Conservation (phyloP, 2,329 filamentous ascomycete species). For the Botrytis fragariae region DNA sequence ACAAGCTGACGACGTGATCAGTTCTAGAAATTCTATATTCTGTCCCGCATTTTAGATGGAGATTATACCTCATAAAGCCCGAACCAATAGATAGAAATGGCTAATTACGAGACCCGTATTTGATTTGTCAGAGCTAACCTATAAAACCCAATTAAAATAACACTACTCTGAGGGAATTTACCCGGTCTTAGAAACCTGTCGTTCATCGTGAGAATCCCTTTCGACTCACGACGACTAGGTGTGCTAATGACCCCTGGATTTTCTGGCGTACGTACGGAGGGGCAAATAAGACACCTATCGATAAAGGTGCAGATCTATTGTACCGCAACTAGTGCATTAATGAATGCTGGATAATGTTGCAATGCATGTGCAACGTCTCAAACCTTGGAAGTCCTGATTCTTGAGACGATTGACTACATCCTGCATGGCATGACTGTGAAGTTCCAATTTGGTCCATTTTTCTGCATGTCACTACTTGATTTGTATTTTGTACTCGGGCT, state of each 20-base stretch:
- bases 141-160: neutral
- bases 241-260: neutral
- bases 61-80: neutral
- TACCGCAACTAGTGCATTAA: neutral
- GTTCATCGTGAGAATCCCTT: constrained; percentile 1
- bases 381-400: constrained; percentile 1
- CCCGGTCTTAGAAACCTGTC: neutral
- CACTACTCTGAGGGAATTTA: neutral
- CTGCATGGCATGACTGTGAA: neutral
- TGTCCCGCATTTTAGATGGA: neutral
- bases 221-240: constrained; percentile 1
- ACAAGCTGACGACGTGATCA: neutral
- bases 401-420: neutral
- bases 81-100: constrained; percentile 7
- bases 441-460: no score
- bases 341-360: constrained; percentile 1
- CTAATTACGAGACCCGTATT: constrained; percentile 1
- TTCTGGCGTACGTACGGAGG: neutral
- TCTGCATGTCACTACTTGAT: neutral
- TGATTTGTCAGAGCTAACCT: constrained; percentile 4
- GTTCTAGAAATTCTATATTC: constrained; percentile 6
- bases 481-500: constrained; percentile 7
- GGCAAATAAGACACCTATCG: neutral
- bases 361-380: constrained; percentile 15
- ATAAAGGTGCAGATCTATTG: neutral